phyloP scores from a whole-genome alignment of 2,329 filamentous ascomycete species.

The Exophiala sp. region DNA sequence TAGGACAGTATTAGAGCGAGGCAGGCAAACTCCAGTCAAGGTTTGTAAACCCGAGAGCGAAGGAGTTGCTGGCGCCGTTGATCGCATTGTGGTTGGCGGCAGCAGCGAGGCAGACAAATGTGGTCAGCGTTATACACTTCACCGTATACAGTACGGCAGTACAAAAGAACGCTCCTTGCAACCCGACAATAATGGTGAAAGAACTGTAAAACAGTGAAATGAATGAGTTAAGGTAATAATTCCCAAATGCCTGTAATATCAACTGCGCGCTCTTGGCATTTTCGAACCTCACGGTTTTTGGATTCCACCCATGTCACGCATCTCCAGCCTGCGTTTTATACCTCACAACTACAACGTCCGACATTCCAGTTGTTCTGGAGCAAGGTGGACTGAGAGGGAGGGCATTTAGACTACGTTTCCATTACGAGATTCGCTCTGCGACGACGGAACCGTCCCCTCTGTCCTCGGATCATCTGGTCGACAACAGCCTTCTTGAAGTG shows the following conservation, averaged over 20 bases:
- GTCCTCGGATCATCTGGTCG: not conserved
- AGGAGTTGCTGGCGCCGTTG: not conserved
- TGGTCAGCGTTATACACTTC: too few relatives aligned
- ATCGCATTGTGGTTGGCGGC: not conserved
- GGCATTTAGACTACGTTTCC: not conserved
- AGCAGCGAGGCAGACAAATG: not conserved
- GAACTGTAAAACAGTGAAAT: too few relatives aligned
- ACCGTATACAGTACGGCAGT: too few relatives aligned
- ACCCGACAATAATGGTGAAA: too few relatives aligned
- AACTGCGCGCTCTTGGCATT: slow-evolving; percentile 10
- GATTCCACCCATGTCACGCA: slow-evolving; percentile 4
- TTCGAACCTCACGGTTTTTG: slow-evolving; percentile 13
- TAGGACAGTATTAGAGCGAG: not conserved
- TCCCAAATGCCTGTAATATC: not conserved
- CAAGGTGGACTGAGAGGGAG: not conserved
- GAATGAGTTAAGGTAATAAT: too few relatives aligned
- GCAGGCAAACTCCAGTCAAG: not conserved
- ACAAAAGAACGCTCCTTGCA: too few relatives aligned
- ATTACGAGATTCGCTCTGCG: not conserved
- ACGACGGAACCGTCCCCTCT: not conserved
- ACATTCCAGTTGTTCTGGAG: not conserved
- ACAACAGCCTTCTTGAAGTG: not conserved
- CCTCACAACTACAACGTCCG: not conserved
- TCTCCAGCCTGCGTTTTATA: slow-evolving; percentile 2
- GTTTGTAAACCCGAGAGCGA: not conserved